Base-by-base conservation (phyloP, 1,284 basidiomycete species). In the Melampsora abietis-canadensis region DNA sequence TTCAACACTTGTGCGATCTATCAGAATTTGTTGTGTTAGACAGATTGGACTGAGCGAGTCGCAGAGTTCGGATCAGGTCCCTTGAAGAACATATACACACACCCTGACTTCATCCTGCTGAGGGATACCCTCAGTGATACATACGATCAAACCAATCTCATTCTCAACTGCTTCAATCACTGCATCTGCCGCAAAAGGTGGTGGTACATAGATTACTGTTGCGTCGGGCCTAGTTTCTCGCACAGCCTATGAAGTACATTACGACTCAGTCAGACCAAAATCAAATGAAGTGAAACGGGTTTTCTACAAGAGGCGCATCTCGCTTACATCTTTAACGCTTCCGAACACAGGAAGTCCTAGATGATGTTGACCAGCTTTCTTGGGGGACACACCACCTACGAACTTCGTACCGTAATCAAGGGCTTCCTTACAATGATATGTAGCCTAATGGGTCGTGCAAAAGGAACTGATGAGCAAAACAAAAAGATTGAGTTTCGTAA, bases 161-260 rank as follows among this genome's bases (percentile, higher is more conserved):
- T 92, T 92, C 83, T 97, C 94, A 80, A 98, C 96, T 57, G 94
- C 94, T 83, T 98, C 94, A 73, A 98, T 88, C 82, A 98, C 96
- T 60, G 94, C 94, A 79, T 95, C 92, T 47, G 92, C 94, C 46
- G 94, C 94, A 70, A 87, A 86, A 15, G 94, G 90, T 48, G 94
- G 94, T 15, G 94, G 94, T 8, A 98, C 94, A 82, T 97, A 98
- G 84, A 98, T 88, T 77, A 98, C 89, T 44, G 92, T 90, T 60
- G 94, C 94, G 80, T 96, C 93, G 15, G 94, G 94, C 78, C 88
- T 84, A 61, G 88, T 87, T 77, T 92, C 88, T 68, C 87, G 85
- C 77, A 94, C 92, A 76, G 93, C 93, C 91, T 93, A 77, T 37
- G 62, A 31, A 34, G 70, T 47, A 59, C 59, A 21, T 17, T 30